Evolutionary conservation across 176 grass and related monocot species (phyloP).

Genomic region (Oropetium thomaeum): DNA sequence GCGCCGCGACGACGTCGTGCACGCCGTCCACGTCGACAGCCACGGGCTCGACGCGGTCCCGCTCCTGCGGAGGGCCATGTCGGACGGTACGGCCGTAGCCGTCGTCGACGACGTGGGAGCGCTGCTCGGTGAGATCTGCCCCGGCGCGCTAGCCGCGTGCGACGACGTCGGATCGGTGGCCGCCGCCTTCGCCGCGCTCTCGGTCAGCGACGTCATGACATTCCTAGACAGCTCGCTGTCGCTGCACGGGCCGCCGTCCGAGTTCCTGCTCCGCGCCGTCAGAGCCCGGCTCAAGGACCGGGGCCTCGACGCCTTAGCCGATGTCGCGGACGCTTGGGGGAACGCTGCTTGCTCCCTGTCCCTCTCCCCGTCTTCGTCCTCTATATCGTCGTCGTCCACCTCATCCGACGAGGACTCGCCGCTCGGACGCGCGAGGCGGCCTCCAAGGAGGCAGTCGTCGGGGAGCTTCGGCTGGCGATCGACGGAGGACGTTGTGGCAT

Average conservation of each 20-base stretch:
- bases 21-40: conserved; percentile 45
- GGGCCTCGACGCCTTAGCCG: conserved; percentile 47
- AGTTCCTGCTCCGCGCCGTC: conserved; percentile 43
- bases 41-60: conserved; percentile 48
- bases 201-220: conserved; percentile 43
- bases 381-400: background rate
- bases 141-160: conserved; percentile 39
- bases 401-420: conserved; percentile 57
- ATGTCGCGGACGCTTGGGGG: conserved; percentile 33
- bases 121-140: conserved; percentile 65
- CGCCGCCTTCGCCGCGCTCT: conserved; percentile 52
- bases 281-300: conserved; percentile 31
- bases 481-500: conserved; percentile 52
- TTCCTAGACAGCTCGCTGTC: conserved; percentile 46
- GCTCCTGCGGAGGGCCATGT: conserved; percentile 32
- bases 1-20: conserved; percentile 24
- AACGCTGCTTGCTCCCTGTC: conserved; percentile 7
- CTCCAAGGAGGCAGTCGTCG: conserved; percentile 24
- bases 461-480: conserved; percentile 45
- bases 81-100: conserved; percentile 56
- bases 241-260: conserved; percentile 19
- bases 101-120: conserved; percentile 37
- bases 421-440: background rate
- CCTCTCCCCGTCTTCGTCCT: background rate
- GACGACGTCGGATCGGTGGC: conserved; percentile 26